Base-by-base conservation (phyloP, 805 yeast species). In the Danielia oregonensis region DNA sequence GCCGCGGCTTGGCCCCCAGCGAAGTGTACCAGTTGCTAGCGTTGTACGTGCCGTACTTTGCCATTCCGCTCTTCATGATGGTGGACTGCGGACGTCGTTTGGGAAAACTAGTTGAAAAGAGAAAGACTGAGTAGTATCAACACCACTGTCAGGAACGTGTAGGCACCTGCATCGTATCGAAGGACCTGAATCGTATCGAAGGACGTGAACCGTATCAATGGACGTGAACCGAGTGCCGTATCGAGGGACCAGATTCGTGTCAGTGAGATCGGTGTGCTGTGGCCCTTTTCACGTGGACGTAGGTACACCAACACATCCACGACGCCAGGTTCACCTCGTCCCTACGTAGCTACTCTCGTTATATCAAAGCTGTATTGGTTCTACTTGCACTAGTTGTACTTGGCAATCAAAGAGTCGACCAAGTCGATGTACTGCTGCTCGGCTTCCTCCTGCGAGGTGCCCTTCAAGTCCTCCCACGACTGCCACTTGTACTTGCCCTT, bases 401-500 rank as follows among this genome's bases (percentile, higher is more conserved):
- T 67, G 33, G 69, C 75, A 40, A 75, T 62, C 66, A 85, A 69
- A 55, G 74, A 75, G 48, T 77, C 78, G 35, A 78, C 91, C 28
- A 83, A 65, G 7, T 59, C 81, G 54, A 84, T 84, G 69, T 84
- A 78, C 53, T 87, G 73, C 51, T 73, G 45, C 72, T 91, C 97
- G 41, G 98, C 98, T 23, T 87, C 97, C 50, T 78, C 95, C 65
- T 84, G 85, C 26, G 87, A 65, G 42, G 76, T 76, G 39, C 98
- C 98, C 70, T 85, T 83, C 55, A 82, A 69, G 52, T 79, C 80
- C 54, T 82, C 82, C 97, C 97, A 93, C 6, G 97, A 76, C 59
- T 89, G 91, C 97, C 97, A 93, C 74, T 93, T 93, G 77, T 86
- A 85, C 68, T 94, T 88, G 50, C 91, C 97, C 70, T 84, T 87